Evolutionary conservation across 1,284 basidiomycete genomes (phyloP).

Genomic region (Ustilago crameri): DNA sequence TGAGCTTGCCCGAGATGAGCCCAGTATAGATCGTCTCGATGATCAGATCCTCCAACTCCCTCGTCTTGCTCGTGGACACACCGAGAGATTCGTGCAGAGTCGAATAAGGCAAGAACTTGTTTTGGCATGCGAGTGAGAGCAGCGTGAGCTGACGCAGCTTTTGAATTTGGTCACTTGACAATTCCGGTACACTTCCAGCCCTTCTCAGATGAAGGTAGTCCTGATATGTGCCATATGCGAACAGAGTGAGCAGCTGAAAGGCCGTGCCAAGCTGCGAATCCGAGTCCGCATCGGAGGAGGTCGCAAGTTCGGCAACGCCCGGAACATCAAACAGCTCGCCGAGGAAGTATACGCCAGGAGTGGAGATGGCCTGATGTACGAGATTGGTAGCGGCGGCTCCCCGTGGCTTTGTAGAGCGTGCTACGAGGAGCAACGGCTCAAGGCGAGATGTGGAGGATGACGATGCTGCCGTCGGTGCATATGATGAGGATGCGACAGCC

Average conservation of each 20-base stretch:
- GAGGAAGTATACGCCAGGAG: slow-evolving; percentile 89
- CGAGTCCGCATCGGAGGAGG: not conserved
- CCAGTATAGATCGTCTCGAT: slow-evolving; percentile 94
- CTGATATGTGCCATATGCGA: slow-evolving; percentile 84
- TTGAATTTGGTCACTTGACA: slow-evolving; percentile 78
- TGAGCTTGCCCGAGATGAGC: slow-evolving; percentile 85
- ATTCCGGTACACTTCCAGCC: slow-evolving; percentile 3
- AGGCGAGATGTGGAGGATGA: slow-evolving; percentile 68
- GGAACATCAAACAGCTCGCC: slow-evolving; percentile 83
- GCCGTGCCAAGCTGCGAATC: slow-evolving; percentile 49
- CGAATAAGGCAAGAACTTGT: slow-evolving; percentile 38
- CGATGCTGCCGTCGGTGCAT: slow-evolving; percentile 4
- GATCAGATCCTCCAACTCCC: slow-evolving; percentile 89
- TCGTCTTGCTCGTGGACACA: slow-evolving; percentile 71
- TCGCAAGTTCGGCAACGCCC: slow-evolving; percentile 77
- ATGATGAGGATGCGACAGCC: slow-evolving; percentile 23
- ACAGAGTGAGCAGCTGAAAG: slow-evolving; percentile 77
- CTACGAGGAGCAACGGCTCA: slow-evolving; percentile 85
- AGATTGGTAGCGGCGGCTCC: slow-evolving; percentile 91
- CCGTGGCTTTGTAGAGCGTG: slow-evolving; percentile 78
- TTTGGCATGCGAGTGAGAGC: slow-evolving; percentile 71
- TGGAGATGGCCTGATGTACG: slow-evolving; percentile 83
- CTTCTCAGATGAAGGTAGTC: slow-evolving; percentile 70
- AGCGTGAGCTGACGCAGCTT: slow-evolving; percentile 94
- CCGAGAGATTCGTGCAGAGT: slow-evolving; percentile 33